Evolutionary conservation across 441 rosid genomes (phyloP).

Genomic region (Adansonia gregorii): DNA sequence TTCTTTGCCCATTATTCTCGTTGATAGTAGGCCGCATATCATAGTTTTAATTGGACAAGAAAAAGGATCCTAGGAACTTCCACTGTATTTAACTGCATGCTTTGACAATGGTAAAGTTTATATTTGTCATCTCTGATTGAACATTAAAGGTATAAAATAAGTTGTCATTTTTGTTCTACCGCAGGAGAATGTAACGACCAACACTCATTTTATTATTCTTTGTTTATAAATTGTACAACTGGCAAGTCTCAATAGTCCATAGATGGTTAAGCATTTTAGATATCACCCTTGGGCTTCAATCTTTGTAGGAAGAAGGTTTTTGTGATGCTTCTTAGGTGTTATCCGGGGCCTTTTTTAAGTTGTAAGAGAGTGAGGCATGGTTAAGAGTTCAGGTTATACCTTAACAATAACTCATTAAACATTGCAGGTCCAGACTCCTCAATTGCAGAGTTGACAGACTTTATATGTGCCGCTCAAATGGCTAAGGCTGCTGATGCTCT

Average conservation of each 20-base stretch:
- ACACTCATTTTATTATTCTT: neutral
- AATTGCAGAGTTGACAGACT: slow-evolving; percentile 68
- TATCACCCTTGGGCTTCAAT: neutral
- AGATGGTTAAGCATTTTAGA: neutral
- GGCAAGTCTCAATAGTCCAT: neutral
- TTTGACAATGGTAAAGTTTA: slow-evolving; percentile 4
- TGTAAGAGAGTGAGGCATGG: neutral
- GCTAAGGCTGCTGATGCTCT: slow-evolving; percentile 62
- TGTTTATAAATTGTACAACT: neutral
- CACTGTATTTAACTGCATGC: slow-evolving; percentile 2
- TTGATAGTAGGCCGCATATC: slow-evolving; percentile 1
- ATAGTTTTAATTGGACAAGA: neutral
- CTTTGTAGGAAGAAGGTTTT: neutral
- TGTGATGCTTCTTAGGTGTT: slow-evolving; percentile 9
- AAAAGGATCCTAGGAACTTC: neutral
- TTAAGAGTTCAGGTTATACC: neutral
- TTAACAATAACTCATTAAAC: slow-evolving; percentile 9
- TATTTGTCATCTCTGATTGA: neutral
- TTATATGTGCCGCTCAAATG: slow-evolving; percentile 78
- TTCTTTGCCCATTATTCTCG: neutral
- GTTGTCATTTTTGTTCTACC: neutral
- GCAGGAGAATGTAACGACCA: neutral
- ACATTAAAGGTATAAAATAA: neutral
- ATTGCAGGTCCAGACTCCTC: slow-evolving; percentile 68
- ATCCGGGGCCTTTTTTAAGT: slow-evolving; percentile 3